These are phyloP conservation scores for Phytophthora hybrid DNA, from an alignment of 352 stramenopile genomes.

Conservation along the genomic window DNA sequence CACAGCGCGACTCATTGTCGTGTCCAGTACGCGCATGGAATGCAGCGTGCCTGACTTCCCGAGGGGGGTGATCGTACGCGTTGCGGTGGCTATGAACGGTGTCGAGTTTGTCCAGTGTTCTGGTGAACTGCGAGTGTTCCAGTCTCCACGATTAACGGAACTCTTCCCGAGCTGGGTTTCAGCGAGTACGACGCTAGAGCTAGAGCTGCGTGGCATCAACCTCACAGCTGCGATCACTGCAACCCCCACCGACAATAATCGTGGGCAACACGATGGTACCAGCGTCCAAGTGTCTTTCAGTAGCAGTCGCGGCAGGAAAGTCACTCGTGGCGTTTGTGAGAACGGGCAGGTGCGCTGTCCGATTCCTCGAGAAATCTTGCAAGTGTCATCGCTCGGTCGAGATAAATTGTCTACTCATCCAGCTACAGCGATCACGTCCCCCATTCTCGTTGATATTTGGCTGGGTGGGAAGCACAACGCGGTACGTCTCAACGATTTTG, in stretches of 20 bases:
- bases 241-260: conserved; percentile 21
- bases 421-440: conserved; percentile 1
- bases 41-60: conserved; percentile 72
- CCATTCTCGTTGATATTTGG: conserved; percentile 72
- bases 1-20: conserved; percentile 41
- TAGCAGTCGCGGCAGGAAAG: conserved; percentile 25
- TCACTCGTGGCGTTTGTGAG: conserved; percentile 43
- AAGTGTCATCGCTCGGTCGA: conserved; percentile 2
- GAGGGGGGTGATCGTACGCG: conserved; percentile 52
- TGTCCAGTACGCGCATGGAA: conserved; percentile 61
- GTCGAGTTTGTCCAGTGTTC: conserved; percentile 66
- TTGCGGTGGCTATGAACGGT: conserved; percentile 71
- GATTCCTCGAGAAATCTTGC: conserved; percentile 45
- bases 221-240: conserved; percentile 42
- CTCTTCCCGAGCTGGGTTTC: conserved; percentile 71
- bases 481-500: conserved; percentile 31
- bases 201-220: conserved; percentile 68
- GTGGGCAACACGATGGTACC: conserved; percentile 4
- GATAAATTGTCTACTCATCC: conserved; percentile 6
- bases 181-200: conserved; percentile 27
- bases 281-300: conserved; percentile 59
- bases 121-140: conserved; percentile 63
- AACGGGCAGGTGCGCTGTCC: conserved; percentile 48
- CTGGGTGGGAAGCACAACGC: conserved; percentile 63
- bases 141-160: conserved; percentile 61